Evolutionary conservation across 345 rosid species (phyloP), one percentile per base, ranked within the genome.

Genomic region (Abelmoschus esculentus): DNA sequence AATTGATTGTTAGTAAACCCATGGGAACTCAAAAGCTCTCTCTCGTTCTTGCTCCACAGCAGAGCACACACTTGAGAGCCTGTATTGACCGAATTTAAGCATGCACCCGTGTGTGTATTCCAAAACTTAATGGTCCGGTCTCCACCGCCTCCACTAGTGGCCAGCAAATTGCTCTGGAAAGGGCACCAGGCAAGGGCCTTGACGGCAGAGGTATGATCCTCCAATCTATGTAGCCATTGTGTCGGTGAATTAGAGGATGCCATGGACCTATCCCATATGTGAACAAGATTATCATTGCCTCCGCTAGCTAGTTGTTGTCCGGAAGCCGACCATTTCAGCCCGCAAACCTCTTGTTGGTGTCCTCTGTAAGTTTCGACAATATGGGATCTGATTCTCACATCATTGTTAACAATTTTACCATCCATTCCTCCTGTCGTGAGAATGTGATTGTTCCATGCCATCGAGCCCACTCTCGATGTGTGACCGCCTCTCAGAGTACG

Each of bases 21-120:
- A 63, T 84, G 86, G 42, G 86, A 82, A 74, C 85, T 82, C 61
- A 84, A 83, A 74, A 84, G 64, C 71, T 84, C 88, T 13, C 79
- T 75, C 70, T 82, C 85, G 38, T 79, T 75, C 77, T 80, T 82
- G 78, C 72, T 84, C 87, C 87, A 82, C 65, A 80, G 66, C 66
- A 78, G 63, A 47, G 85, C 70, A 56, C 87, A 79, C 17, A 84
- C 88, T 54, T 82, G 82, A 14, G 84, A 82, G 14, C 84, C 84
- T 1, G 84, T 82, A 40, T 82, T 77, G 14, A 84, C 80, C 0
- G 86, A 80, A 60, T 84, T 84, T 81, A 82, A 78, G 76, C 88
- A 82, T 7, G 81, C 79, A 49, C 88, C 88, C 0, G 85, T 84
- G 42, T 80, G 82, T 0, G 82, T 78, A 69, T 82, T 82, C 86